Evolutionary conservation across 1,284 basidiomycete genomes (phyloP), one percentile per base, ranked within the genome.

Genomic region (Pholiota adiposa): DNA sequence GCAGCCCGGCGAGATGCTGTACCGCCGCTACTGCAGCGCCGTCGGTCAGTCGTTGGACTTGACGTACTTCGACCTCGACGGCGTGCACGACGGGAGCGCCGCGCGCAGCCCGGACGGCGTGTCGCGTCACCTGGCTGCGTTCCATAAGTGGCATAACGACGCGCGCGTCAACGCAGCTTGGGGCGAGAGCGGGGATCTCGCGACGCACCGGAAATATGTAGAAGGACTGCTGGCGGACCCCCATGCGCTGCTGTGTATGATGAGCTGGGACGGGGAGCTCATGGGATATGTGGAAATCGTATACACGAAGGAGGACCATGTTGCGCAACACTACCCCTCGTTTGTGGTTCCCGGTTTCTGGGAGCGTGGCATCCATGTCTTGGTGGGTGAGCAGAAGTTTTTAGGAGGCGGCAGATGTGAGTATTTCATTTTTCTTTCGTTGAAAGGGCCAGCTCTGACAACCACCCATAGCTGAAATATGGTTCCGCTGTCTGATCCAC

Each of bases 281-380:
- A 84, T 84, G 68, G 84, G 83, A 2, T 86, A 86, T 57, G 66
- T 72, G 14, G 85, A 86, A 68, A 59, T 84, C 23, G 77, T 78
- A 14, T 86, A 82, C 74, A 71, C 78, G 54, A 86, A 79, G 75
- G 81, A 81, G 56, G 77, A 82, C 61, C 81, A 83, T 62, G 73
- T 79, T 5, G 72, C 74, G 14, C 63, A 75, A 41, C 74, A 80
- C 66, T 70, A 79, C 52, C 78, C 77, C 0, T 56, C 44, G 9
- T 74, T 70, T 23, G 58, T 65, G 6, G 69, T 72, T 41, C 73
- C 76, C 2, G 75, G 76, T 9, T 78, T 83, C 19, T 85, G 81
- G 71, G 84, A 86, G 58, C 73, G 82, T 38, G 83, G 81, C 0
- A 69, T 80, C 8, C 80, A 83, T 61, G 73, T 80, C 29, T 75